A percentile compares a stretch with the other conserved stretches of the same genome.
phyloP scores from a whole-genome alignment of 768 basidiomycete species.

The Leccinum imitatum region DNA sequence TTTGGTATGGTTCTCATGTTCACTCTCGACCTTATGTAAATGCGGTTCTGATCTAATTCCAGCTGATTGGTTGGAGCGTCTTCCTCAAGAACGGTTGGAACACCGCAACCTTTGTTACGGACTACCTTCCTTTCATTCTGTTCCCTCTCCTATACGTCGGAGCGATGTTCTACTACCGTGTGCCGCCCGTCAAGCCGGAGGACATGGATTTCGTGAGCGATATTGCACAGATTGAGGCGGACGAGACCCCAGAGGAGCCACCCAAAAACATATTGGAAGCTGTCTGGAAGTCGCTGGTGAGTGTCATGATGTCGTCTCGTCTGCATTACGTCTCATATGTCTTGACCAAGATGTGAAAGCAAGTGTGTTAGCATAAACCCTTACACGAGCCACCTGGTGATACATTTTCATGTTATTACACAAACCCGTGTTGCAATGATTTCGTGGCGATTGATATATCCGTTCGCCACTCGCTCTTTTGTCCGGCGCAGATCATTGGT shows the following conservation, averaged over 20 bases:
- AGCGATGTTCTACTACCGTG: conserved; percentile 47
- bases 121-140: conserved; percentile 67
- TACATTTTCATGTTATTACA: neutral
- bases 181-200: conserved; percentile 33
- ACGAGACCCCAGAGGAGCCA: conserved; percentile 66
- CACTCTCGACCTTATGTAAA: neutral
- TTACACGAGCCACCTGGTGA: neutral
- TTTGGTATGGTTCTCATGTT: conserved; percentile 47
- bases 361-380: neutral
- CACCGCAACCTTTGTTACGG: conserved; percentile 71
- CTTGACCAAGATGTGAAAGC: conserved; percentile 21
- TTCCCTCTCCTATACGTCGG: conserved; percentile 76
- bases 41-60: conserved; percentile 28
- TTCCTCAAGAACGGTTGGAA: conserved; percentile 57
- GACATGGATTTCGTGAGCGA: conserved; percentile 87
- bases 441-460: too few species aligned
- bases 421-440: neutral
- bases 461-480: too few species aligned
- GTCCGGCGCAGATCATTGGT: too few species aligned
- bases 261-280: conserved; percentile 67
- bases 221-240: conserved; percentile 68
- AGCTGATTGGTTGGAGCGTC: conserved; percentile 51
- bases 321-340: conserved; percentile 1
- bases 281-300: conserved; percentile 80
- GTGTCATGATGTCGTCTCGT: conserved; percentile 23